Evolutionary conservation across 176 grass and related monocot species (phyloP).

Genomic region (Cocos nucifera): DNA sequence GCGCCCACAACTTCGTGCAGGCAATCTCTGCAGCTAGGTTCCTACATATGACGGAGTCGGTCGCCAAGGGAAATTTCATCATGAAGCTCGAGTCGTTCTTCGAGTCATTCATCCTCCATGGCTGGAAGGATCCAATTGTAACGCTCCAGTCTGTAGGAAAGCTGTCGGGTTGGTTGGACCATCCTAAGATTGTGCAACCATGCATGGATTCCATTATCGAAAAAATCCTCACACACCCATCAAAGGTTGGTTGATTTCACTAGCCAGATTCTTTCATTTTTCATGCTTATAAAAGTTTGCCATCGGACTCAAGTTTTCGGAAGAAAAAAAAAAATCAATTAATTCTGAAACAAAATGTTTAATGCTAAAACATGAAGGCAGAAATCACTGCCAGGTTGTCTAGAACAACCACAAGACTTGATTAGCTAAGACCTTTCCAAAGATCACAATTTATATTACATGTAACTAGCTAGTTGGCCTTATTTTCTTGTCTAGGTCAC

Average conservation of each 20-base stretch:
- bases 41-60: constrained; percentile 78
- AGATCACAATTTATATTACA: too few relatives aligned
- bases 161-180: constrained; percentile 73
- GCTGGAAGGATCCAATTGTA: constrained; percentile 68
- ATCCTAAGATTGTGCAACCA: constrained; percentile 51
- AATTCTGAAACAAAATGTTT: too few relatives aligned
- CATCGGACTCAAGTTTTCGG: too few relatives aligned
- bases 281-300: too few relatives aligned
- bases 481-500: constrained; percentile 35
- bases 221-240: constrained; percentile 69
- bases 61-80: constrained; percentile 64
- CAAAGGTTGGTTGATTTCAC: constrained; percentile 26
- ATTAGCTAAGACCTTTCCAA: too few relatives aligned
- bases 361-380: too few relatives aligned
- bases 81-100: constrained; percentile 79
- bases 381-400: too few relatives aligned
- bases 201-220: constrained; percentile 73
- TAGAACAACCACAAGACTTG: too few relatives aligned
- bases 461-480: neutral
- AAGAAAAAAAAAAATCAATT: too few relatives aligned
- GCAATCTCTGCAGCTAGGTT: constrained; percentile 59
- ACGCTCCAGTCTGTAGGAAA: constrained; percentile 51
- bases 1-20: constrained; percentile 59
- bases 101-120: constrained; percentile 61
- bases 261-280: neutral